These are phyloP conservation scores for Mucor ambiguus DNA, from an alignment of 371 early-diverging fungal species.

Conservation along the genomic window DNA sequence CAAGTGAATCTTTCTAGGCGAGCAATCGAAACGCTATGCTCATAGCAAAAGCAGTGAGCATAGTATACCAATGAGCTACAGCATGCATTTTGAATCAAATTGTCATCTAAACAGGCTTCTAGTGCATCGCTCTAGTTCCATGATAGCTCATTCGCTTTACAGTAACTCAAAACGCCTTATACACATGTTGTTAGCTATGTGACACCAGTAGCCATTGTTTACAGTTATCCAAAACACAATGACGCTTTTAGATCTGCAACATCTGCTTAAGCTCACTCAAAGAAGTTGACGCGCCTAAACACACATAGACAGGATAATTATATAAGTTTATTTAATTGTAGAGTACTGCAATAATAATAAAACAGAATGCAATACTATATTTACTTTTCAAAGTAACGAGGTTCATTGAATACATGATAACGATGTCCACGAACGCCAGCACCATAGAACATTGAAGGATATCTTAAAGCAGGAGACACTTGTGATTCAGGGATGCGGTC, in stretches of 20 bases:
- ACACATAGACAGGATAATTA: not conserved
- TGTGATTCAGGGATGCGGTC: constrained; percentile 54
- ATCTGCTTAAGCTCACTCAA: not conserved
- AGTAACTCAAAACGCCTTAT: too few relatives aligned
- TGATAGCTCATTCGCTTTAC: too few relatives aligned
- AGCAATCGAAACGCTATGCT: not conserved
- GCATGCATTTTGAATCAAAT: too few relatives aligned
- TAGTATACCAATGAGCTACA: not conserved
- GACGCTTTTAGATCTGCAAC: not conserved
- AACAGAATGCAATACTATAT: not conserved
- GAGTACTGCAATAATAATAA: not conserved
- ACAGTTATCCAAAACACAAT: too few relatives aligned
- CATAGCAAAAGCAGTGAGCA: not conserved
- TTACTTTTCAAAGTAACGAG: constrained; percentile 60
- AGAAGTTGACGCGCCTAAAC: not conserved
- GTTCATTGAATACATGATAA: constrained; percentile 81
- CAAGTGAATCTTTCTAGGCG: too few relatives aligned
- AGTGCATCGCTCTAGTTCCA: not conserved
- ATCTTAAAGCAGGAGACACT: constrained; percentile 58
- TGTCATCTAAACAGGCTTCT: too few relatives aligned
- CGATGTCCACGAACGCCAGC: constrained; percentile 73
- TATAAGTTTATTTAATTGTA: not conserved
- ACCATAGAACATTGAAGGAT: constrained; percentile 72
- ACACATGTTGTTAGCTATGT: too few relatives aligned
- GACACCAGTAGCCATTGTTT: too few relatives aligned